phyloP scores from a whole-genome alignment of 164 flowering plant species.

The Vitis vinifera region DNA sequence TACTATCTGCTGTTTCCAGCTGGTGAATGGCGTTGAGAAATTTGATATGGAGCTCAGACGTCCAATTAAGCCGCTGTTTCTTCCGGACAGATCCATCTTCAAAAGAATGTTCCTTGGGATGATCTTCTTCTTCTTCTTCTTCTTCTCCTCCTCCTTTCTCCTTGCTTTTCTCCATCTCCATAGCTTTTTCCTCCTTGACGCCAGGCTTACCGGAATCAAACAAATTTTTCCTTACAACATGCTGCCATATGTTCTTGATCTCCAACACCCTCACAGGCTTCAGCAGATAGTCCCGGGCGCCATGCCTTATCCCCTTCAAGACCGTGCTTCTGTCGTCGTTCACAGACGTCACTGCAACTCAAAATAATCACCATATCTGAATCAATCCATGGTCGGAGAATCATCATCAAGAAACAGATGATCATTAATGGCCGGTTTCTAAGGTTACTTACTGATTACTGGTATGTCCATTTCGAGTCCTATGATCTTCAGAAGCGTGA shows the following conservation, averaged over 20 bases:
- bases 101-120: too few relatives aligned
- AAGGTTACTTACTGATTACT: constrained; percentile 40
- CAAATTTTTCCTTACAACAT: constrained; percentile 34
- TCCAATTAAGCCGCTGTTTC: constrained; percentile 33
- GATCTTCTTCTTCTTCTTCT: too few relatives aligned
- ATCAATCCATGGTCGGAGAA: not conserved
- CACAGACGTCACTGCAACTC: constrained; percentile 33
- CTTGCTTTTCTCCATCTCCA: too few relatives aligned
- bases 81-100: constrained; percentile 16
- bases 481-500: constrained; percentile 38
- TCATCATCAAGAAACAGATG: not conserved
- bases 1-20: constrained; percentile 26
- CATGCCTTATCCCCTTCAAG: constrained; percentile 39
- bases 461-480: constrained; percentile 52
- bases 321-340: constrained; percentile 20
- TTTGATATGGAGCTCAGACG: constrained; percentile 20
- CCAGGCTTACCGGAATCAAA: not conserved
- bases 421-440: too few relatives aligned
- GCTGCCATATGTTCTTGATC: constrained; percentile 48
- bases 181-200: too few relatives aligned
- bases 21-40: constrained; percentile 26
- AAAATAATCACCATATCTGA: not conserved
- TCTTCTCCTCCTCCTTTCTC: too few relatives aligned
- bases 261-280: constrained; percentile 34
- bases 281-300: constrained; percentile 39